phyloP scores from a whole-genome alignment of 768 basidiomycete species.

The Leccinum aurantiacum region DNA sequence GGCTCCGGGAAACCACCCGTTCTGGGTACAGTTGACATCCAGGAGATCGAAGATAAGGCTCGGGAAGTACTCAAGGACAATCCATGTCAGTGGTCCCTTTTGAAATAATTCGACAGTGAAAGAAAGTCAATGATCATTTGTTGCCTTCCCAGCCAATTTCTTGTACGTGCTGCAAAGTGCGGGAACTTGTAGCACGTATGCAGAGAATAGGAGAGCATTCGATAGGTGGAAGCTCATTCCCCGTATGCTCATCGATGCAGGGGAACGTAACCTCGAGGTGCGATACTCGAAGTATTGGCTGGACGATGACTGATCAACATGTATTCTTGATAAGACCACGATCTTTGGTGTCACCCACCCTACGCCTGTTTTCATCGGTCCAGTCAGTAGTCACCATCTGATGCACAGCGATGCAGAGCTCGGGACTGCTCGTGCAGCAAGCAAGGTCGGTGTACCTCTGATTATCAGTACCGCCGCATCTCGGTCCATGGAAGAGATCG shows the following conservation, averaged over 20 bases:
- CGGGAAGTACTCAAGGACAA: conserved; percentile 58
- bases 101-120: not conserved
- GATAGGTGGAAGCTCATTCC: conserved; percentile 57
- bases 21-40: conserved; percentile 58
- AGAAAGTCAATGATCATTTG: not conserved
- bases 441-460: conserved; percentile 45
- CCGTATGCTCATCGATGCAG: conserved; percentile 53
- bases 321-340: conserved; percentile 48
- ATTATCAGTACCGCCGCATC: conserved; percentile 33
- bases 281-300: not conserved
- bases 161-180: conserved; percentile 71
- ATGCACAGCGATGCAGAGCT: conserved; percentile 46
- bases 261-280: conserved; percentile 51
- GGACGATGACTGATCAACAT: not conserved
- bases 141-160: conserved; percentile 50
- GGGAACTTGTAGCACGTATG: conserved; percentile 62
- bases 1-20: conserved; percentile 25
- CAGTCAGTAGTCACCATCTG: conserved; percentile 56
- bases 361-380: conserved; percentile 51
- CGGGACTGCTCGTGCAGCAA: conserved; percentile 45
- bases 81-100: conserved; percentile 39
- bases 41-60: conserved; percentile 66
- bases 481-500: conserved; percentile 51
- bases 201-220: conserved; percentile 60
- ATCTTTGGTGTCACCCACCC: conserved; percentile 49